Evolutionary conservation across 805 yeast species (phyloP).

Genomic region (Cyberlindnera xylosilytica): DNA sequence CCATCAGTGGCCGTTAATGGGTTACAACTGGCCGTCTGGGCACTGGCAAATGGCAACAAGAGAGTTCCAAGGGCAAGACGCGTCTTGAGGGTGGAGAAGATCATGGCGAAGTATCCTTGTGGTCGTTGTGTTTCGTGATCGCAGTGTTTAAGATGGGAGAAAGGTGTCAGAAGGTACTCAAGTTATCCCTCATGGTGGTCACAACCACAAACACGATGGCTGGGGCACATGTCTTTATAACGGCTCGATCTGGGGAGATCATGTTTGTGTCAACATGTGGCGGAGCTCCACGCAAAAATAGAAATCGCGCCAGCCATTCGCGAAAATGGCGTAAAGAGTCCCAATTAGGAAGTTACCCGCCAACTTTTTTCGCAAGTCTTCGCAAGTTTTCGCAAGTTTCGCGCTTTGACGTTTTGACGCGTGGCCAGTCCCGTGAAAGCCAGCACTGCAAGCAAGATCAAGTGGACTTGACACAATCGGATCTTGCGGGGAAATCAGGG

Average conservation of each 20-base stretch:
- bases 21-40: slow-evolving; percentile 36
- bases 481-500: too few species aligned
- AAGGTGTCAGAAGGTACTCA: too few species aligned
- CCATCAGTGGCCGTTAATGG: slow-evolving; percentile 34
- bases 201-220: not conserved
- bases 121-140: too few species aligned
- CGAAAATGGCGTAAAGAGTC: not conserved
- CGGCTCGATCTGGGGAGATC: not conserved
- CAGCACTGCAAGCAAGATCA: too few species aligned
- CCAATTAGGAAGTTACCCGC: not conserved
- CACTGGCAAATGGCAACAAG: slow-evolving; percentile 8
- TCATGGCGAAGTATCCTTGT: not conserved
- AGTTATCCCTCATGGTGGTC: too few species aligned
- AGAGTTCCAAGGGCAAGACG: not conserved
- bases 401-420: too few species aligned
- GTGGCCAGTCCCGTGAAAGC: too few species aligned
- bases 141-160: too few species aligned
- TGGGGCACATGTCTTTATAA: not conserved
- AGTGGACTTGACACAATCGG: too few species aligned
- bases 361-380: too few species aligned
- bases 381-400: not conserved
- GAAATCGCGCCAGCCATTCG: not conserved
- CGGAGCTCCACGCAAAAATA: slow-evolving; percentile 1
- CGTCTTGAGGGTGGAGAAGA: not conserved
- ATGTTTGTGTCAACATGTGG: slow-evolving; percentile 2